These are phyloP conservation scores for Zymoseptoria tritici DNA, from an alignment of 2,329 filamentous ascomycete species.

Conservation along the genomic window DNA sequence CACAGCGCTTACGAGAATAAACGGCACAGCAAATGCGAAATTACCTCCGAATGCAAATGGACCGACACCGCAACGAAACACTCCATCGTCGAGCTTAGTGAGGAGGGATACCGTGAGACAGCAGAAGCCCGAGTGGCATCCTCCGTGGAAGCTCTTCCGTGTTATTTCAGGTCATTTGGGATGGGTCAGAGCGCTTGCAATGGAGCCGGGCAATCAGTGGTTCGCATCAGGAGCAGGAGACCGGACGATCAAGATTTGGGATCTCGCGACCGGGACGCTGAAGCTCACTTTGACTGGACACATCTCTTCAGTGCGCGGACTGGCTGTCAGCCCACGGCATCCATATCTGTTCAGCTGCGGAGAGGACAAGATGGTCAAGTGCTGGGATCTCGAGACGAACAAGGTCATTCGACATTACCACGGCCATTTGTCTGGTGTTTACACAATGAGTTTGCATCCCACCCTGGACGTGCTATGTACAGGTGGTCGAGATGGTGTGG, in stretches of 20 bases:
- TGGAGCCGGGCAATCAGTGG: conserved; percentile 96
- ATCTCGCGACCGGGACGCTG: conserved; percentile 79
- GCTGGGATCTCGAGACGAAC: conserved; percentile 99
- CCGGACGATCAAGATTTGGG: conserved; percentile 98
- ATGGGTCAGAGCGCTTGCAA: conserved; percentile 83
- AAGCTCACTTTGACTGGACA: conserved; percentile 84
- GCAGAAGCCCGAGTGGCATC: conserved; percentile 86
- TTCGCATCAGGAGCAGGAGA: conserved; percentile 94
- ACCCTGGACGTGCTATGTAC: conserved; percentile 92
- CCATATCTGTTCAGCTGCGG: conserved; percentile 97
- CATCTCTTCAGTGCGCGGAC: conserved; percentile 84
- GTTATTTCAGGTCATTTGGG: conserved; percentile 95
- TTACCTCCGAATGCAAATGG: conserved; percentile 50
- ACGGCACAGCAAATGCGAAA: conserved; percentile 34
- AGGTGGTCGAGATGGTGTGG: conserved; percentile 88
- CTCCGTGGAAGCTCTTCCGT: conserved; percentile 96
- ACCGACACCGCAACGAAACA: conserved; percentile 44
- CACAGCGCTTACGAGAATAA: conserved; percentile 51
- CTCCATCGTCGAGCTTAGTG: conserved; percentile 51
- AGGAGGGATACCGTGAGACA: conserved; percentile 58
- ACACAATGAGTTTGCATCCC: conserved; percentile 86
- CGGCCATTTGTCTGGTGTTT: conserved; percentile 91
- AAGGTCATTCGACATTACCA: conserved; percentile 98
- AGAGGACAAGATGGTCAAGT: conserved; percentile 99
- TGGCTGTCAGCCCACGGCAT: conserved; percentile 87